Evolutionary conservation across 345 rosid species (phyloP).

Genomic region (Rhizophora apiculata): DNA sequence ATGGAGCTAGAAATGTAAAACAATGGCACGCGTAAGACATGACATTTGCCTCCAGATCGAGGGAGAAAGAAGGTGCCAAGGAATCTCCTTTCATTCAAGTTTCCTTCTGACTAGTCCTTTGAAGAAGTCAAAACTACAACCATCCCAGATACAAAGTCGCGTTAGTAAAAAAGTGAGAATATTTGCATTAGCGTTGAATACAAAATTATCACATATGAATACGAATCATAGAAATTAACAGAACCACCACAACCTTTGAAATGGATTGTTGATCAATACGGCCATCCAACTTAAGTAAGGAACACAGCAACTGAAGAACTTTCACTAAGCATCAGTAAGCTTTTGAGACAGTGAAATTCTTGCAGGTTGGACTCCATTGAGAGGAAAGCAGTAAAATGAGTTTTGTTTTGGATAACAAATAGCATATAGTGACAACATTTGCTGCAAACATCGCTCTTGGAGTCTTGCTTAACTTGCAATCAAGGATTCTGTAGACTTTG

Average conservation of each 20-base stretch:
- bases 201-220: too few relatives aligned
- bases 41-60: conserved; percentile 21
- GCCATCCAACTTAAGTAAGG: too few relatives aligned
- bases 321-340: not conserved
- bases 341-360: not conserved
- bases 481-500: not conserved
- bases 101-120: conserved; percentile 84
- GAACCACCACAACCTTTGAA: too few relatives aligned
- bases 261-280: too few relatives aligned
- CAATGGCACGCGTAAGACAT: conserved; percentile 10
- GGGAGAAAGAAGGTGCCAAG: conserved; percentile 3
- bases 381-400: too few relatives aligned
- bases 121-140: conserved; percentile 84
- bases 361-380: not conserved
- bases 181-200: too few relatives aligned
- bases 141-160: conserved; percentile 5
- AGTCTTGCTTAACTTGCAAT: conserved; percentile 1
- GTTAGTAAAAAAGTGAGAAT: too few relatives aligned
- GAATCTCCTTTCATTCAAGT: conserved; percentile 49
- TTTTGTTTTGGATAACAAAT: not conserved
- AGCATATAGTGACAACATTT: not conserved
- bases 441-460: not conserved
- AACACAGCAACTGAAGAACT: too few relatives aligned
- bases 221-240: too few relatives aligned
- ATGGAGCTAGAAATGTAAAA: too few relatives aligned